Percentiles rank a stretch among this genome's conserved stretches.
These are phyloP conservation scores for Rhinocladiella similis DNA, from an alignment of 2,329 filamentous ascomycete species.

Conservation along the genomic window DNA sequence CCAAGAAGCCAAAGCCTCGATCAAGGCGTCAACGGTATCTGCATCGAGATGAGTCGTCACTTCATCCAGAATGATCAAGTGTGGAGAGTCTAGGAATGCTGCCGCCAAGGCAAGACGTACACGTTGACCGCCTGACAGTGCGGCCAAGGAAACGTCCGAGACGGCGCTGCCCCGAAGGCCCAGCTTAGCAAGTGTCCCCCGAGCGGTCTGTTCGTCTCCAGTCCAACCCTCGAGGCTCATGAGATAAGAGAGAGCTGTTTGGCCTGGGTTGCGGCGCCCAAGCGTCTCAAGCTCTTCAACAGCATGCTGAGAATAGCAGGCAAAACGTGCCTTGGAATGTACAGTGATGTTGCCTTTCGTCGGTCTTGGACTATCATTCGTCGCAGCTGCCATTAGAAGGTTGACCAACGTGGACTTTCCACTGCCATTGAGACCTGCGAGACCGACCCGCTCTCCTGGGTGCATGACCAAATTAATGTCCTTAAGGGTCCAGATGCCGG, in stretches of 20 bases:
- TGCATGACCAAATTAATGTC: slow-evolving; percentile 69
- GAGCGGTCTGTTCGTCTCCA: slow-evolving; percentile 66
- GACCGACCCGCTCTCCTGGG: slow-evolving; percentile 71
- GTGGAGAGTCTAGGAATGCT: slow-evolving; percentile 67
- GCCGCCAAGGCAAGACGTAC: slow-evolving; percentile 67
- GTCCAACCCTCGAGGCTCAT: slow-evolving; percentile 36
- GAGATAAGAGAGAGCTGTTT: slow-evolving; percentile 68
- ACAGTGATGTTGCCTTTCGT: slow-evolving; percentile 62
- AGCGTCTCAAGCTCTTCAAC: slow-evolving; percentile 66
- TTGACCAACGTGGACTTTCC: slow-evolving; percentile 80
- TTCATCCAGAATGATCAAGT: slow-evolving; percentile 75
- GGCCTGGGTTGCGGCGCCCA: slow-evolving; percentile 50
- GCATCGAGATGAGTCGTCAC: slow-evolving; percentile 84
- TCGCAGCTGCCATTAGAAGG: slow-evolving; percentile 62
- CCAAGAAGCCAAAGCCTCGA: slow-evolving; percentile 66
- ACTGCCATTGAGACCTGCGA: slow-evolving; percentile 76
- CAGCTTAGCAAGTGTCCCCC: slow-evolving; percentile 66
- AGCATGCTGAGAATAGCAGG: slow-evolving; percentile 78
- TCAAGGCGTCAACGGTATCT: slow-evolving; percentile 72
- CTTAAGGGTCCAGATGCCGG: slow-evolving; percentile 53
- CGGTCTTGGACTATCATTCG: slow-evolving; percentile 39
- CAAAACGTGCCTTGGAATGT: slow-evolving; percentile 69
- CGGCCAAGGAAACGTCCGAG: slow-evolving; percentile 70
- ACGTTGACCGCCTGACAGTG: slow-evolving; percentile 77
- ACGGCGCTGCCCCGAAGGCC: slow-evolving; percentile 70